A percentile compares a stretch with the other conserved stretches of the same genome.
Conservation (phyloP, 208 protist genomes). For the Leishmania aethiopica region DNA sequence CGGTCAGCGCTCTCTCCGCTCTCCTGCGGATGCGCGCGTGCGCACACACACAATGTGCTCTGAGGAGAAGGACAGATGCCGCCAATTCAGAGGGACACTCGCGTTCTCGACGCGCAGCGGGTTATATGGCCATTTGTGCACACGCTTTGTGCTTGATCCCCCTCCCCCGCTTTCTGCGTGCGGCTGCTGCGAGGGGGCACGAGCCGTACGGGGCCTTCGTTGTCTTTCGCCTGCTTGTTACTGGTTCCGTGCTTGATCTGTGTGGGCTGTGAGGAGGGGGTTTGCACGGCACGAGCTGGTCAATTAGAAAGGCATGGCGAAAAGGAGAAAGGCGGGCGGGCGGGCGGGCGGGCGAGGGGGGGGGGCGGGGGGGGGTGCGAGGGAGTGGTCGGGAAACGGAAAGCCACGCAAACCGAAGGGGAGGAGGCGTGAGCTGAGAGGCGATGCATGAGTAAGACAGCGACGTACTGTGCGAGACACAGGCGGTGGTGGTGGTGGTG, state of each 20-base stretch:
- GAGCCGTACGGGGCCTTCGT: too few species aligned
- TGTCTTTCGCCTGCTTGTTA: background rate
- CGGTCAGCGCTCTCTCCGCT: background rate
- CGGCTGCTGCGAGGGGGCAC: background rate
- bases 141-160: background rate
- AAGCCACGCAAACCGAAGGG: background rate
- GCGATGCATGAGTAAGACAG: background rate
- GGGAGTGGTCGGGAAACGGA: background rate
- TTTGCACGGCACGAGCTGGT: background rate
- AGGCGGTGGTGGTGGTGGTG: too few species aligned
- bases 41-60: background rate
- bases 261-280: background rate
- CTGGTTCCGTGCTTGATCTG: background rate
- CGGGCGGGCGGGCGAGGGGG: too few species aligned
- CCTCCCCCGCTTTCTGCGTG: background rate
- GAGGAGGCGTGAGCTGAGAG: background rate
- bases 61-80: background rate
- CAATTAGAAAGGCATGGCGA: background rate
- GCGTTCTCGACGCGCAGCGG: background rate
- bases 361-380: background rate
- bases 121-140: background rate
- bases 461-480: background rate
- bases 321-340: background rate
- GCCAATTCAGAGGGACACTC: background rate
- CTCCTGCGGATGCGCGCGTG: background rate